Evolutionary conservation across 2,329 filamentous ascomycete genomes (phyloP), one percentile per base, ranked within the genome.

Genomic region (Knufia fluminis): DNA sequence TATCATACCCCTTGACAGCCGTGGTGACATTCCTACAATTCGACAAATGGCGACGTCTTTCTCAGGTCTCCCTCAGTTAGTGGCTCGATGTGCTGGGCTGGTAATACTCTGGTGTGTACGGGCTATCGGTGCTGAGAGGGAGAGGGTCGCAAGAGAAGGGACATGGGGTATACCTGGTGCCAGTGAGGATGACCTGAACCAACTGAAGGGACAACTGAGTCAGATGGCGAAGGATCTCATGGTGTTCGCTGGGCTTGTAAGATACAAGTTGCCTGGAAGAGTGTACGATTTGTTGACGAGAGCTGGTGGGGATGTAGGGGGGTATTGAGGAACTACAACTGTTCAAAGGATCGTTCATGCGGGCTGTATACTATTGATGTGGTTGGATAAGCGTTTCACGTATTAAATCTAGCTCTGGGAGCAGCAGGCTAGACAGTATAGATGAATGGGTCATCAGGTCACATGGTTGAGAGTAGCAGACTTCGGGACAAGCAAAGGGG

Each of bases 41-140:
- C 86, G 92, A 55, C 77, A 77, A 56, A 82, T 82, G 53, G 89
- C 91, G 1, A 81, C 86, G 60, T 83, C 82, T 54, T 97, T 98
- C 69, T 79, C 86, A 14, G 75, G 77, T 1, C 77, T 94, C 35
- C 79, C 88, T 3, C 80, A 87, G 57, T 80, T 89, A 6, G 85
- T 98, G 35, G 84, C 90, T 2, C 83, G 87, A 64, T 94, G 92
- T 61, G 82, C 96, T 59, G 91, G 91, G 16, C 88, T 91, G 66
- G 75, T 97, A 54, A 77, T 98, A 55, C 84, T 95, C 71, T 97
- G 92, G 92, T 88, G 88, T 44, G 87, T 98, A 57, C 78, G 84
- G 36, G 89, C 86, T 69, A 94, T 90, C 67, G 83, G 84, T 44
- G 78, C 82, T 50, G 84, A 95, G 67, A 79, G 86, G 54, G 82